These are phyloP conservation scores for Sutorius australiensis DNA, from an alignment of 768 basidiomycete species.

Conservation along the genomic window DNA sequence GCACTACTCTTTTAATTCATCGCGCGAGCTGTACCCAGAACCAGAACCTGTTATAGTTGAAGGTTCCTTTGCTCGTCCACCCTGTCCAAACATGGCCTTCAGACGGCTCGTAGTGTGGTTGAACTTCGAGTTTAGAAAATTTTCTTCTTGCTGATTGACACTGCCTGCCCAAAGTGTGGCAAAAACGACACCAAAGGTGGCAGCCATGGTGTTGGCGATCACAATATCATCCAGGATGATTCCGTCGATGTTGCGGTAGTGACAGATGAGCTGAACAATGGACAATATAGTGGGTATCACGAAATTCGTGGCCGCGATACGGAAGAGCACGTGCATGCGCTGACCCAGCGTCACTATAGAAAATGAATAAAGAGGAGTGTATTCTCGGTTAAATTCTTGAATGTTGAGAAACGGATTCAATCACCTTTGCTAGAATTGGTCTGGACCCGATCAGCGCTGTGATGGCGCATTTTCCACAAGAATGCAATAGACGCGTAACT, in stretches of 20 bases:
- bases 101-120: neutral
- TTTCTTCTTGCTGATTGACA: neutral
- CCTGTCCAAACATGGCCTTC: neutral
- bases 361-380: neutral
- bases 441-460: neutral
- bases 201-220: constrained; percentile 4
- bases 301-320: constrained; percentile 28
- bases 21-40: too few species aligned
- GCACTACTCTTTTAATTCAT: neutral
- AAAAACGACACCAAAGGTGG: constrained; percentile 14
- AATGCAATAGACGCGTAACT: constrained; percentile 10
- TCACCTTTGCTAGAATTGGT: neutral
- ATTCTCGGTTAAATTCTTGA: neutral
- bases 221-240: neutral
- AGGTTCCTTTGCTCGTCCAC: neutral
- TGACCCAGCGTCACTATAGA: neutral
- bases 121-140: neutral
- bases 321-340: constrained; percentile 18
- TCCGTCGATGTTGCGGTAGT: neutral
- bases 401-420: neutral
- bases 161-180: constrained; percentile 6
- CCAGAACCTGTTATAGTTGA: neutral
- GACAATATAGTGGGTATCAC: constrained; percentile 18
- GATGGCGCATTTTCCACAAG: constrained; percentile 9
- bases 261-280: constrained; percentile 7